Conservation (phyloP, 805 yeast genomes). For the Wickerhamiella azymoides region DNA sequence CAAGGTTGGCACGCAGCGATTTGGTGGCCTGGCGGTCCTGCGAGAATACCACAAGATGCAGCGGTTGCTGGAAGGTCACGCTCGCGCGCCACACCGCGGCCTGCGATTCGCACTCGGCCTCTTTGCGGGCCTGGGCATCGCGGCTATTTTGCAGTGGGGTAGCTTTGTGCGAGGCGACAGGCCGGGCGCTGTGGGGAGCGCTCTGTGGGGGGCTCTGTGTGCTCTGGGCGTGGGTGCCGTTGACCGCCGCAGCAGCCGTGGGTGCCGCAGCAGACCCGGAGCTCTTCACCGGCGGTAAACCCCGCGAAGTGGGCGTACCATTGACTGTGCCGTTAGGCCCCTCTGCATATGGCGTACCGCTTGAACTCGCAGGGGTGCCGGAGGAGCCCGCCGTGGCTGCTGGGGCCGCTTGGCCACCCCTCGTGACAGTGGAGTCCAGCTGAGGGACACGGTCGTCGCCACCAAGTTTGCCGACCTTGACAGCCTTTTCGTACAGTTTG, state of each 20-base stretch:
- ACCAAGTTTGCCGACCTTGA: not conserved
- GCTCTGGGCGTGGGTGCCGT: not conserved
- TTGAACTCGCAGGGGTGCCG: not conserved
- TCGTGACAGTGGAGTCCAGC: not conserved
- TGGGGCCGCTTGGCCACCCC: too few relatives aligned
- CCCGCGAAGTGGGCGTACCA: too few relatives aligned
- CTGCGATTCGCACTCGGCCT: slow-evolving; percentile 14
- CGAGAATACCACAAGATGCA: slow-evolving; percentile 9
- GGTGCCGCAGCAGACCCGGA: too few relatives aligned
- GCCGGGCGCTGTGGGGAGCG: not conserved
- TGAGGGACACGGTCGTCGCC: slow-evolving; percentile 1
- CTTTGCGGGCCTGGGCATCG: not conserved
- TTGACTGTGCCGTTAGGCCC: too few relatives aligned
- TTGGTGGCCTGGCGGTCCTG: not conserved
- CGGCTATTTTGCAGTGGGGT: slow-evolving; percentile 6
- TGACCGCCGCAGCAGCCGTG: not conserved
- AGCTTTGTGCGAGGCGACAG: too few relatives aligned
- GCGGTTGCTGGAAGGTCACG: slow-evolving; percentile 9
- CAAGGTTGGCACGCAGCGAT: not conserved
- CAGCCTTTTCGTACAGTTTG: not conserved
- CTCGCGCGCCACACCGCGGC: slow-evolving; percentile 19
- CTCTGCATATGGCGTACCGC: not conserved
- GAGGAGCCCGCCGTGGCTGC: too few relatives aligned
- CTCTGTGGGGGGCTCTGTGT: not conserved
- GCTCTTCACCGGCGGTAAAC: too few relatives aligned